Percentiles rank a stretch among this genome's conserved stretches.
Conservation (phyloP, 805 yeast genomes). For the Suhomyces prunicola region DNA sequence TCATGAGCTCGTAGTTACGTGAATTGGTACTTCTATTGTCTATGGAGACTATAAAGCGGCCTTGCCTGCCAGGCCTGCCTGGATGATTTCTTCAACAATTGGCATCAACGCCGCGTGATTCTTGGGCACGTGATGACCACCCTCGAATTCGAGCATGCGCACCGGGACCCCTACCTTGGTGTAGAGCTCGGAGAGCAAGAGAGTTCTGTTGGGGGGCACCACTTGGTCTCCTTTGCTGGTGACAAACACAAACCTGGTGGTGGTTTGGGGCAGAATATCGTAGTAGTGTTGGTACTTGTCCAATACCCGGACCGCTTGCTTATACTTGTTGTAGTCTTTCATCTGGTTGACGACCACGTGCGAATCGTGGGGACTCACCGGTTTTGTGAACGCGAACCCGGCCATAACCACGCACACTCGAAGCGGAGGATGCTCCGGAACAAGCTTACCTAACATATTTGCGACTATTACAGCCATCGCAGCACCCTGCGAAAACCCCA, state of each 20-base stretch:
- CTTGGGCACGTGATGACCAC: conserved; percentile 25
- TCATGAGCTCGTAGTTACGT: background rate
- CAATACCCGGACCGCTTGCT: background rate
- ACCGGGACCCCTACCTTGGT: conserved; percentile 7
- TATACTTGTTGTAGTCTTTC: conserved; percentile 23
- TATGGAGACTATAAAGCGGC: background rate
- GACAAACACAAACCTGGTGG: conserved; percentile 26
- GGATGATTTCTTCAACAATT: conserved; percentile 8
- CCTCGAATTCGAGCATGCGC: conserved; percentile 26
- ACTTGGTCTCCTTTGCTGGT: conserved; percentile 31
- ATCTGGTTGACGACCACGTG: conserved; percentile 14
- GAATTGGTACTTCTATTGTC: background rate
- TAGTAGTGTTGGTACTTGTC: background rate
- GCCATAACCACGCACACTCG: conserved; percentile 29
- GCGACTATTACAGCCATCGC: conserved; percentile 33
- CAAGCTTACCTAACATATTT: conserved; percentile 17
- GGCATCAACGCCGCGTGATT: background rate
- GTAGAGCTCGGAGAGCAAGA: conserved; percentile 21
- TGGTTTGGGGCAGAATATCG: background rate
- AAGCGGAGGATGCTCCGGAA: conserved; percentile 25
- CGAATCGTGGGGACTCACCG: conserved; percentile 7
- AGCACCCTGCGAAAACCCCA: conserved; percentile 45
- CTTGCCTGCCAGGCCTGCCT: background rate
- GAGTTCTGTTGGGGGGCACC: conserved; percentile 31
- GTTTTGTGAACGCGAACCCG: conserved; percentile 35